Base-by-base conservation (phyloP, 805 yeast genomes). In the Candida railenensis region DNA sequence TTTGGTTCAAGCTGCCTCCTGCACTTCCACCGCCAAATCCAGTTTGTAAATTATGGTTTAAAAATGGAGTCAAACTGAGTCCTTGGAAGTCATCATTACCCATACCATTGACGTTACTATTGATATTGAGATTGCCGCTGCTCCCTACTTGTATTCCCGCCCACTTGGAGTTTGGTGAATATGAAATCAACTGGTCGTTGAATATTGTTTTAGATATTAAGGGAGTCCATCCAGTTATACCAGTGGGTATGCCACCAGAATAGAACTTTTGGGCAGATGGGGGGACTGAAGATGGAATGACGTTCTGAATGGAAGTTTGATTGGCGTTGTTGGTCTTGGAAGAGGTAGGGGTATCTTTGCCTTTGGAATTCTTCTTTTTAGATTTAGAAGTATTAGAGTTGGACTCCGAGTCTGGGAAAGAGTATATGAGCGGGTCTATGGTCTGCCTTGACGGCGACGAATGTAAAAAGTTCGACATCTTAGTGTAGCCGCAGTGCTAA, bases 221-320 rank as follows among this genome's bases (percentile, higher is more conserved):
- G 18, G 77, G 77, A 7, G 77, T 71, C 77, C 76, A 72, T 2
- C 74, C 74, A 3, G 73, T 55, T 34, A 59, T 40, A n/a, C 48
- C 48, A 9, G 57, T 44, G 11, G 53, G 42, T 25, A 25, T 25
- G 30, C 30, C 30, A 7, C 30, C 30, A 21, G 50, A 45, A 43
- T 51, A 52, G 28, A 51, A 46, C 43, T 60, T 60, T 14, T 57
- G 50, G 4, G 60, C 62, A 11, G 65, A 61, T 0, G 61, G 45
- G 14, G 45, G 45, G 16, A 42, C 39, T 16, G 39, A 42, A 9
- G 34, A 18, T 22, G 34, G 30, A 11, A 25, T 25, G 11, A 11
- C 11, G 30, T 25, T 25, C 30, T 25, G 30, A 11, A n/a, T n/a
- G n/a, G n/a, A n/a, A n/a, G 30, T 25, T 25, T 5, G 30, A 11